Evolutionary conservation across 1,284 basidiomycete species (phyloP), one percentile per base, ranked within the genome.

Genomic region (Anthracocystis walkeri): DNA sequence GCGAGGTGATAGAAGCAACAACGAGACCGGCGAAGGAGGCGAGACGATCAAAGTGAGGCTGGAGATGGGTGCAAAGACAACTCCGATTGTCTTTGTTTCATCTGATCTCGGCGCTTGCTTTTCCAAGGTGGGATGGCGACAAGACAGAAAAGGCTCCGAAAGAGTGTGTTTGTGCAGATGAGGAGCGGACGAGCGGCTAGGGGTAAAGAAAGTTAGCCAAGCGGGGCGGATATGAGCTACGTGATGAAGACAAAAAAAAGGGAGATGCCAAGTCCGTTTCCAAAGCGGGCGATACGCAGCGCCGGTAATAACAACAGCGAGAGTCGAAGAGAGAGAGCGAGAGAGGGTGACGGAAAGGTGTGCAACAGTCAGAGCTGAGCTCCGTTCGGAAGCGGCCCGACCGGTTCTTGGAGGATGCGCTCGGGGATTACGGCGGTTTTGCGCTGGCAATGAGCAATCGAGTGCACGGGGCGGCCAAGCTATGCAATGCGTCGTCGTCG

Each of bases 311-410:
- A 20, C 11, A 27, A 29, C 14, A 48, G 29, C 29, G 11, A 35
- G 10, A 5, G 31, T 11, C 18, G 49, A 50, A 31, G 49, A 35
- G n/a, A 33, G 18, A 14, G 14, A 16, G 35, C 2, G 33, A 38
- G 35, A 38, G 35, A 38, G 35, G 16, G 35, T 42, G 62, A 56
- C 67, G 58, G 58, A 71, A 65, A 65, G 38, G 25, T 66, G 63
- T 58, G 63, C 64, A 57, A 66, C 7, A 3, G 23, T 27, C 29
- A 16, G 25, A 18, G n/a, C n/a, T 29, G 52, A 20, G 25, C n/a
- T 53, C 8, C 52, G 23, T n/a, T 53, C 25, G 40, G 38, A 42
- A 7, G 23, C 40, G 52, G 38, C 16, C 46, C 46, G 46, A 49
- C 25, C 5, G 14, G 45, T 23, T 4, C 23, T 16, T 31, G 46